Conservation (phyloP, 345 rosid genomes). For the Populus deltoides region DNA sequence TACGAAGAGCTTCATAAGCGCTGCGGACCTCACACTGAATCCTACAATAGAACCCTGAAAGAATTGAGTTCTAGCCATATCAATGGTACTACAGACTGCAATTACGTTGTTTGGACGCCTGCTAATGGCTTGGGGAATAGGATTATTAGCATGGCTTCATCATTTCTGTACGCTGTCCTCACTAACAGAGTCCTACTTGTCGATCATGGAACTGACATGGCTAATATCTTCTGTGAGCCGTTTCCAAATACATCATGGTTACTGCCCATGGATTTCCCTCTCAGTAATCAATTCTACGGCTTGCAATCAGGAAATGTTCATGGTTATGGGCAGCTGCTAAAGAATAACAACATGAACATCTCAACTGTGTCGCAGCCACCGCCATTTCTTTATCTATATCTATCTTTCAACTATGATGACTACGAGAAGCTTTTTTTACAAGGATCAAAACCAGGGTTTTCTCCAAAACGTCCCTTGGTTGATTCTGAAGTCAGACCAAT, state of each 20-base stretch:
- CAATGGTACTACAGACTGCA: not conserved
- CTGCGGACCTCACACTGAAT: constrained; percentile 15
- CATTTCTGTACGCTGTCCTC: constrained; percentile 28
- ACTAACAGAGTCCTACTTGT: constrained; percentile 18
- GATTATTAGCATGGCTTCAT: constrained; percentile 15
- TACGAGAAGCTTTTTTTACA: constrained; percentile 16
- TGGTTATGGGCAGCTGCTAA: not conserved
- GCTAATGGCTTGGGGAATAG: constrained; percentile 23
- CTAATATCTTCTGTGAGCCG: constrained; percentile 24
- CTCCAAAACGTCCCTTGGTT: constrained; percentile 21
- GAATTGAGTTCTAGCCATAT: not conserved
- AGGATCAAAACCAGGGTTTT: constrained; percentile 4
- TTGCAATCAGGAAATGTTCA: not conserved
- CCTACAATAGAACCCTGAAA: constrained; percentile 3
- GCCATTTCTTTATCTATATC: not conserved
- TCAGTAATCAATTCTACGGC: not conserved
- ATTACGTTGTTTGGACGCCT: constrained; percentile 17
- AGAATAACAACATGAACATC: not conserved
- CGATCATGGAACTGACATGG: not conserved
- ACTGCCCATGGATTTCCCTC: constrained; percentile 9
- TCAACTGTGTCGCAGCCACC: not conserved
- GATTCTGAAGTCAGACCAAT: constrained; percentile 17
- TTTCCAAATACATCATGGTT: constrained; percentile 17
- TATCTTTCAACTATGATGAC: not conserved
- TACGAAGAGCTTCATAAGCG: constrained; percentile 21